Conservation (phyloP, 768 basidiomycete genomes). For the Lentinula aciculospora region DNA sequence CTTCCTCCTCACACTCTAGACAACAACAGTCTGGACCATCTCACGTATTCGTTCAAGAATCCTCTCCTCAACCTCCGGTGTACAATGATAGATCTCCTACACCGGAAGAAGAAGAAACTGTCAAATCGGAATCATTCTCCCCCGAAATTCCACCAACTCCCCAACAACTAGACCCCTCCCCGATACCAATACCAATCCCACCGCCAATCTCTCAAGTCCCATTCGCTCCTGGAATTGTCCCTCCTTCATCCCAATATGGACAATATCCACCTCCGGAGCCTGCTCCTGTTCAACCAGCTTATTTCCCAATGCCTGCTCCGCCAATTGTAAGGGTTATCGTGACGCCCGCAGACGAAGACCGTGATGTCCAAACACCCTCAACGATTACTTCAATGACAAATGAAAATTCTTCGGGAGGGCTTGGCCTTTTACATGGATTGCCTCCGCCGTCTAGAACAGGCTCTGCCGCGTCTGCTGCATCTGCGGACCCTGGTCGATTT, state of each 20-base stretch:
- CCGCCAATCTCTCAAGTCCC: slow-evolving; percentile 1
- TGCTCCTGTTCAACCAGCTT: not conserved
- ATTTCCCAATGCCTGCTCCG: slow-evolving; percentile 8
- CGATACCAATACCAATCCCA: not conserved
- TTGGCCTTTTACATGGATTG: not conserved
- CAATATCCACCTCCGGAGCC: not conserved
- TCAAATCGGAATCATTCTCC: not conserved
- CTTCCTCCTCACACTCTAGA: not conserved
- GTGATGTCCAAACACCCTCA: slow-evolving; percentile 4
- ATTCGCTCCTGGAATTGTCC: slow-evolving; percentile 2
- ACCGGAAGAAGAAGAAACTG: not conserved
- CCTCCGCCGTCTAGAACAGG: not conserved
- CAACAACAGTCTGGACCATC: not conserved
- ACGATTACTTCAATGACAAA: slow-evolving; percentile 4
- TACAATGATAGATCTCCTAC: too few relatives aligned
- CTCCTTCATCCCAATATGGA: not conserved
- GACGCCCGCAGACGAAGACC: not conserved
- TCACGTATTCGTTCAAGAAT: not conserved
- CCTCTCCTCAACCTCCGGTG: not conserved
- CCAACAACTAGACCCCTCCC: not conserved
- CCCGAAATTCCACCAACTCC: not conserved
- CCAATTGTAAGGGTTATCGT: not conserved
- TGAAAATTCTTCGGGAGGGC: not conserved
- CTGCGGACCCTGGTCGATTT: not conserved
- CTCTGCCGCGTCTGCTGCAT: not conserved